These are phyloP conservation scores for Zygotorulaspora mrakii DNA, from an alignment of 1,139 yeast genomes.

Conservation along the genomic window DNA sequence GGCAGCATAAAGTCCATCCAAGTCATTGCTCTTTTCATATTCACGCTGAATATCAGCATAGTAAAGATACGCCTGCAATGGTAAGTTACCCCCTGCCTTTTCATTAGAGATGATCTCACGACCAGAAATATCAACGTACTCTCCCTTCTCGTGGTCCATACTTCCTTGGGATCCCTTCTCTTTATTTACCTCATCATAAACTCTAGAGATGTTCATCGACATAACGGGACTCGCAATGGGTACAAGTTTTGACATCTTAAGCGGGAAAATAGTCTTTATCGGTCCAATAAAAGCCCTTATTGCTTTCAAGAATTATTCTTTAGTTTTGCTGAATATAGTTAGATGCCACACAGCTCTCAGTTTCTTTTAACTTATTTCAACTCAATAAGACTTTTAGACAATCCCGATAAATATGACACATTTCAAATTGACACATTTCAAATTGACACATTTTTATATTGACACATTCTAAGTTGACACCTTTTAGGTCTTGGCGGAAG, in stretches of 20 bases:
- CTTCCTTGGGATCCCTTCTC: conserved; percentile 7
- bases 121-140: conserved; percentile 11
- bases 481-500: no score
- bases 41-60: conserved; percentile 18
- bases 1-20: conserved; percentile 14
- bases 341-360: no score
- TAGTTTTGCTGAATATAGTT: no score
- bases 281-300: neutral
- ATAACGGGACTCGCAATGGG: conserved; percentile 10
- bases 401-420: no score
- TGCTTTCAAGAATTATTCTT: no score
- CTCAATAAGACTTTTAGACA: no score
- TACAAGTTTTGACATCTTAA: conserved; percentile 10
- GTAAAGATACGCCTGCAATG: conserved; percentile 15
- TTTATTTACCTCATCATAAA: conserved; percentile 6
- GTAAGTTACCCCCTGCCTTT: conserved; percentile 7
- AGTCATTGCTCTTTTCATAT: conserved; percentile 12
- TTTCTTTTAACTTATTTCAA: no score
- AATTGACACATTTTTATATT: no score
- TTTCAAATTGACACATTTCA: no score
- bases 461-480: no score
- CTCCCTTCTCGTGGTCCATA: conserved; percentile 10
- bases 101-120: conserved; percentile 12
- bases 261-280: neutral
- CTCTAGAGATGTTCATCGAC: conserved; percentile 5